Evolutionary conservation across 345 rosid genomes (phyloP), one percentile per base, ranked within the genome.

Genomic region (Linum usitatissimum): DNA sequence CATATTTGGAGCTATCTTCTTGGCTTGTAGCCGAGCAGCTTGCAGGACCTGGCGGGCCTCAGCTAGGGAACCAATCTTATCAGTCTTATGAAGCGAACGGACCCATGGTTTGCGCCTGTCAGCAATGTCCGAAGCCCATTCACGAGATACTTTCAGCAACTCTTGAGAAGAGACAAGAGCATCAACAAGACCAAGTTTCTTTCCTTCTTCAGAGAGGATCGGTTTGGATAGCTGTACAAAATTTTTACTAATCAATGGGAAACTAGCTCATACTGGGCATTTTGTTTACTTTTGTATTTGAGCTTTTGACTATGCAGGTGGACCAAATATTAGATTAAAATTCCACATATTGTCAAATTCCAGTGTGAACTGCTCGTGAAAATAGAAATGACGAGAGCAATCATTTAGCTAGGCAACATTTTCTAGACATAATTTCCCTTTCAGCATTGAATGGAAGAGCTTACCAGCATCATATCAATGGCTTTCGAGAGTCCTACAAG

Each of bases 401-500:
- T 34, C 38, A 34, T 4, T 34, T 7, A 5, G 38, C 38, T 7
- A 3, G 38, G 38, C 38, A 34, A 34, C 38, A 0, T 34, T 34
- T 34, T 34, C 8, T 34, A 34, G 38, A 34, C 8, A 4, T 34
- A 34, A 34, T 34, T 34, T 34, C 38, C 0, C 38, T 34, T 34
- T 34, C 38, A 34, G 38, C 38, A 34, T 34, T 1, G 38, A 34
- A 5, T 34, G 6, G 14, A 53, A 20, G 71, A 61, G 36, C 58
- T 15, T 83, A 92, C 98, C 86, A 85, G 80, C 83, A 92, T 85
- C 75, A 92, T 89, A 58, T 89, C 86, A 71, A 87, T 76, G 55
- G 90, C 91, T 79, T 89, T 92, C 58, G 96, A 28, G 66, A 92
- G 84, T 59, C 98, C 98, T 64, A 87, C 48, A 53, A 92, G 90